Base-by-base conservation (phyloP, 2,329 filamentous ascomycete species). In the Fusarium heterosporum region DNA sequence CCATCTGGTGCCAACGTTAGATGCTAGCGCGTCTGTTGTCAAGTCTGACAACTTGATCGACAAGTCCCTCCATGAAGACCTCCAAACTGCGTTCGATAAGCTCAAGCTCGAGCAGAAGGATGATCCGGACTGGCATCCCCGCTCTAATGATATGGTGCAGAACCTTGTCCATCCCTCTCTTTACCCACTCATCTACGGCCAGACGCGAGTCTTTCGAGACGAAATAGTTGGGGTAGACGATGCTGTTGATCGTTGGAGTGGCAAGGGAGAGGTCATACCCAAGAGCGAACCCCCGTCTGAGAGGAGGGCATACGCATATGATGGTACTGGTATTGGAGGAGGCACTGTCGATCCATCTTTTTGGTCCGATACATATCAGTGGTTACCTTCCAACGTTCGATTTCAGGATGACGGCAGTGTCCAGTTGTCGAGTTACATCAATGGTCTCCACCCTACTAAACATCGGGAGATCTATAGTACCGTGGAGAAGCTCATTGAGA, bases 371-470 rank as follows among this genome's bases (percentile, higher is more conserved):
- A 54, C 72, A 3, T 74, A 71, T 16, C 73, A 71, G 39, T 75
- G 73, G 73, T 45, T 75, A 0, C 73, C 73, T 0, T 63, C 11
- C 69, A 76, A 58, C 77, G 77, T 36, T 73, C 75, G 36, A 76
- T 80, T 86, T 9, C 82, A 79, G 9, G 68, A 71, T 2, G 75
- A 74, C 10, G 61, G 66, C 1, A 72, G 64, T 2, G 74, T 78
- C 13, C 71, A 72, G 6, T 78, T 84, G 25, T 75, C 77, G 1
- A 82, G 79, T 61, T 84, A 84, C 55, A 77, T 84, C 63, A 84
- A 84, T 61, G 82, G 81, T 51, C 70, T 84, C 0, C 80, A 84
- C 52, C 82, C 82, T 2, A 17, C 14, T 6, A 70, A 72, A 11
- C 55, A 75, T 8, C 5, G 5, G 0, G 61, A 70, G 0, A 66